phyloP scores from a whole-genome alignment of 73 alveolate genomes.

The Paramecium sexaurelia region DNA sequence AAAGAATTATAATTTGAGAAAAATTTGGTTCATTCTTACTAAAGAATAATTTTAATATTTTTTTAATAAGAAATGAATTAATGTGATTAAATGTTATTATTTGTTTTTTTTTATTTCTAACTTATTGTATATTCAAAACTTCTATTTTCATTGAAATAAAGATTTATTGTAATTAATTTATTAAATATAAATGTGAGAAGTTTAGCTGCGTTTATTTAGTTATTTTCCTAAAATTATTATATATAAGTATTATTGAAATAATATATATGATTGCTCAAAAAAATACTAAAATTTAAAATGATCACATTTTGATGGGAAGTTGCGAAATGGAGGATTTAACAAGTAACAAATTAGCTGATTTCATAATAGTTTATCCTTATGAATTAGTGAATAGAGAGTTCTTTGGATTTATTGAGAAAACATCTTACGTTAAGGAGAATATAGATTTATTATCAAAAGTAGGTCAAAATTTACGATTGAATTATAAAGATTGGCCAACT shows the following conservation, averaged over 20 bases:
- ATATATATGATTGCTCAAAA: not conserved
- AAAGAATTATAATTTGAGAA: not conserved
- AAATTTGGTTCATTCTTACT: not conserved
- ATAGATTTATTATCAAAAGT: not conserved
- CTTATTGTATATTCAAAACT: not conserved
- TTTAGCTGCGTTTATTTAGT: not conserved
- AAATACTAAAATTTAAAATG: not conserved
- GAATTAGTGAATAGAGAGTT: not conserved
- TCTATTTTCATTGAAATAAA: not conserved
- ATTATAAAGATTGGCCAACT: constrained; percentile 19
- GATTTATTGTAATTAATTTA: not conserved
- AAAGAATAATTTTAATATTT: not conserved
- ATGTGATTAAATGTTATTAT: not conserved
- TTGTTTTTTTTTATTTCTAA: not conserved
- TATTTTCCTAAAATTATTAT: not conserved
- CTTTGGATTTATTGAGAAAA: not conserved
- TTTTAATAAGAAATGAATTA: not conserved
- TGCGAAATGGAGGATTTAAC: constrained; percentile 56
- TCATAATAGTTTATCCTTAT: not conserved
- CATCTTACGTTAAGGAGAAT: not conserved
- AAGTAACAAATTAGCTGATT: not conserved
- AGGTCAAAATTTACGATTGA: constrained; percentile 23
- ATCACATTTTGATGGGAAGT: not conserved
- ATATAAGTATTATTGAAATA: not conserved
- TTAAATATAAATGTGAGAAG: not conserved